These are phyloP conservation scores for Citrus sinensis DNA, from an alignment of 345 rosid genomes.

Conservation along the genomic window DNA sequence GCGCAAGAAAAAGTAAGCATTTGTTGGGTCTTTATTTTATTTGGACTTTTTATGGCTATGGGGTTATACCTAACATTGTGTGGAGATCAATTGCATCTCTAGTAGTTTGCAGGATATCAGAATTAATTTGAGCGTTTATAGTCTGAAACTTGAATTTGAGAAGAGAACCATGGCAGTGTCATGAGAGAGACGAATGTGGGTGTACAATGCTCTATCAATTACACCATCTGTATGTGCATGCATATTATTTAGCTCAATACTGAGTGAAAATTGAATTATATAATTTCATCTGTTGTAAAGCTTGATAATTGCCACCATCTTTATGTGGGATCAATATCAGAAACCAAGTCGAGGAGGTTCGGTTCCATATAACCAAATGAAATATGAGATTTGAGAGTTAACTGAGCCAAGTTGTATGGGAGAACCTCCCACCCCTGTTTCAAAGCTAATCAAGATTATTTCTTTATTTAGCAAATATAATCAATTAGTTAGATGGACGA, in stretches of 20 bases:
- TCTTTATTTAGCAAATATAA: neutral
- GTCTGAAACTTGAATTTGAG: neutral
- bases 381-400: neutral
- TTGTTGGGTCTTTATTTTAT: neutral
- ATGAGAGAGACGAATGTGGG: neutral
- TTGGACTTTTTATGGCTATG: neutral
- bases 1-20: conserved; percentile 61
- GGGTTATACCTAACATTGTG: neutral
- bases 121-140: neutral
- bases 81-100: neutral
- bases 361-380: neutral
- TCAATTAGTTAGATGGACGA: neutral
- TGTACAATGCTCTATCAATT: neutral
- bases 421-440: neutral
- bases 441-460: neutral
- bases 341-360: neutral
- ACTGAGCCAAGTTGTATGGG: neutral
- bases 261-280: neutral
- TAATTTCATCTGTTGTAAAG: neutral
- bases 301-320: neutral
- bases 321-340: neutral
- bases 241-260: neutral
- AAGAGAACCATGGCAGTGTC: neutral
- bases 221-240: neutral
- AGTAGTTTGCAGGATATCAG: neutral